Conservation (phyloP, 2,329 filamentous ascomycete genomes). For the Phoma sp. region DNA sequence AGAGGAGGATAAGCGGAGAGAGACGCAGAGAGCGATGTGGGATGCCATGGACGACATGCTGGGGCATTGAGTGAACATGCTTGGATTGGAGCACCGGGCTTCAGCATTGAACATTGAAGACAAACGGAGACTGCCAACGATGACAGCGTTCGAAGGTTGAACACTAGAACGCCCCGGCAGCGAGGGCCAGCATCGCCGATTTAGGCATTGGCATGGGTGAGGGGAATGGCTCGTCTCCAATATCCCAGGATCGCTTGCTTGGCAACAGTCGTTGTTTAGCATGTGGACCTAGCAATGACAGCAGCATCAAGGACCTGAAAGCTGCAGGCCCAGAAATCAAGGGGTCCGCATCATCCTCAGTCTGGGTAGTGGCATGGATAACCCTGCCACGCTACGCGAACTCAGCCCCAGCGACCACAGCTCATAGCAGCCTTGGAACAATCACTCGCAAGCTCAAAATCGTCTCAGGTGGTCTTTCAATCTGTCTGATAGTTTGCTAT, state of each 20-base stretch:
- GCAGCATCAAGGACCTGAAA: neutral
- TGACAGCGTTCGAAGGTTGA: too few relatives aligned
- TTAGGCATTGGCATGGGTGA: neutral
- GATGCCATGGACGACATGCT: constrained; percentile 45
- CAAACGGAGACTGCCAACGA: too few relatives aligned
- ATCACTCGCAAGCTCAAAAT: too few relatives aligned
- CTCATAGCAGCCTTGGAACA: neutral
- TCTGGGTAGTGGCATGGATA: neutral
- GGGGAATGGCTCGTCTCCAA: neutral
- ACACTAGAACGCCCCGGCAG: neutral
- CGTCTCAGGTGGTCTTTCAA: neutral
- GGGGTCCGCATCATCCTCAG: neutral
- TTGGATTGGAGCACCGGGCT: neutral
- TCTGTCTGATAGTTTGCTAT: neutral
- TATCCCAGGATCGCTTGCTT: neutral
- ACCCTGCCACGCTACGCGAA: neutral
- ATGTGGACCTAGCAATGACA: constrained; percentile 2
- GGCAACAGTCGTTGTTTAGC: neutral
- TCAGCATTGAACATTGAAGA: too few relatives aligned
- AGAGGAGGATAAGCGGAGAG: constrained; percentile 28
- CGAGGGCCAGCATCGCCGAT: neutral
- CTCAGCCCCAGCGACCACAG: neutral
- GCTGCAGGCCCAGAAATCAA: neutral
- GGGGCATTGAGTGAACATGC: constrained; percentile 22
- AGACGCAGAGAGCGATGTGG: constrained; percentile 48